phyloP scores from a whole-genome alignment of 2,329 filamentous ascomycete species.

The Colletotrichum sp. region DNA sequence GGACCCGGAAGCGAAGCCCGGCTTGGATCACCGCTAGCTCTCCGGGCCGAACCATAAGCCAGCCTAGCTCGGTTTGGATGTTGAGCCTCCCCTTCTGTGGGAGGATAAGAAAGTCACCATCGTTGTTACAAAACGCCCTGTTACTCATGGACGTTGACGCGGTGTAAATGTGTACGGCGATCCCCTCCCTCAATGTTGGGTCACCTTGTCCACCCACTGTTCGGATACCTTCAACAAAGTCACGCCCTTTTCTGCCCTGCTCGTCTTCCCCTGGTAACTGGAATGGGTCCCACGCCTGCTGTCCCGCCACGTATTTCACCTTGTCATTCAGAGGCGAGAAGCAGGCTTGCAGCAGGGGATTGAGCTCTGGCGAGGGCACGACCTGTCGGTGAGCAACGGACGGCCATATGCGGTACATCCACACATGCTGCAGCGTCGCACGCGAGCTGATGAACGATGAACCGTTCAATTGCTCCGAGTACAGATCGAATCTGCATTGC shows the following conservation, averaged over 20 bases:
- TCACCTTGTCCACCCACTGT: background rate
- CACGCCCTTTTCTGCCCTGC: background rate
- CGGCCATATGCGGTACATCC: conserved; percentile 37
- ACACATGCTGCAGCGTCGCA: conserved; percentile 34
- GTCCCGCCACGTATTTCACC: conserved; percentile 49
- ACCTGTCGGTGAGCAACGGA: conserved; percentile 33
- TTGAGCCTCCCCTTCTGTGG: conserved; percentile 67
- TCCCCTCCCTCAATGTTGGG: background rate
- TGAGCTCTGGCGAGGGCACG: background rate
- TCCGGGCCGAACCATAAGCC: conserved; percentile 60
- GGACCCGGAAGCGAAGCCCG: conserved; percentile 66
- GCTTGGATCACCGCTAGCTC: conserved; percentile 50
- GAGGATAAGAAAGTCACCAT: conserved; percentile 69
- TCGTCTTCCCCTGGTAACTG: background rate
- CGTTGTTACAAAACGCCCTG: conserved; percentile 54
- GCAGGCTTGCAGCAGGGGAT: conserved; percentile 27
- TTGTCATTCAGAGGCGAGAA: conserved; percentile 37
- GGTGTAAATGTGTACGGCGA: background rate
- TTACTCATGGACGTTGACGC: conserved; percentile 43
- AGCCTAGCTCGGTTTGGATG: conserved; percentile 51
- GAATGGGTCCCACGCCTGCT: conserved; percentile 53
- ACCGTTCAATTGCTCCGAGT: conserved; percentile 53
- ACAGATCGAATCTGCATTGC: conserved; percentile 42
- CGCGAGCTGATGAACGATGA: conserved; percentile 36
- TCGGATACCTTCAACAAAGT: background rate